Evolutionary conservation across 306 rosid species (phyloP).

Genomic region (Begonia loranthoides): DNA sequence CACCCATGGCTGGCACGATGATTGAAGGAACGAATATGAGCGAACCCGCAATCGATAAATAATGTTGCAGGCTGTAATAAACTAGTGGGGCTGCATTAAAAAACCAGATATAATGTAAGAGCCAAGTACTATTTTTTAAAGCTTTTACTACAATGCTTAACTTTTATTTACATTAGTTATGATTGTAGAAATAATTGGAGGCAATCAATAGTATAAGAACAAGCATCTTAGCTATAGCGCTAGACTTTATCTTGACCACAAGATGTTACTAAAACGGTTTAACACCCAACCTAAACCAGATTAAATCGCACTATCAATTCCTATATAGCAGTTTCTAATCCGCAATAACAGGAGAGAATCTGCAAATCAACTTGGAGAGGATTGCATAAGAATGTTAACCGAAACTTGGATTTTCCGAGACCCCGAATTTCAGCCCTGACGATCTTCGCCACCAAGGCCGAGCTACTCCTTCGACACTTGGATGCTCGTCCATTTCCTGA

Average conservation of each 20-base stretch:
- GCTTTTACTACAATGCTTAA: too few relatives aligned
- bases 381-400: conserved; percentile 31
- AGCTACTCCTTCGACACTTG: conserved; percentile 28
- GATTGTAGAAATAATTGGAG: too few relatives aligned
- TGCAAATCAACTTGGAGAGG: too few relatives aligned
- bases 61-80: conserved; percentile 82
- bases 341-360: too few relatives aligned
- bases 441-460: conserved; percentile 32
- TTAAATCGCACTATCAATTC: not conserved
- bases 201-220: conserved; percentile 4
- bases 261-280: not conserved
- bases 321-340: not conserved
- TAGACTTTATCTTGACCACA: too few relatives aligned
- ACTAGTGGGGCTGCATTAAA: conserved; percentile 50
- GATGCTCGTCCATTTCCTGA: conserved; percentile 23
- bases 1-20: conserved; percentile 75
- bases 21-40: conserved; percentile 65
- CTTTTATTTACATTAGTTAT: too few relatives aligned
- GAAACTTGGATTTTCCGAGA: conserved; percentile 51
- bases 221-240: too few relatives aligned
- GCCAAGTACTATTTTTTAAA: too few relatives aligned
- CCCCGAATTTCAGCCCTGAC: conserved; percentile 48
- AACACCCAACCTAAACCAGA: too few relatives aligned
- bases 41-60: conserved; percentile 83
- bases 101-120: too few relatives aligned